phyloP scores from a whole-genome alignment of 2,329 filamentous ascomycete genomes.

The Aspergillus sp. region DNA sequence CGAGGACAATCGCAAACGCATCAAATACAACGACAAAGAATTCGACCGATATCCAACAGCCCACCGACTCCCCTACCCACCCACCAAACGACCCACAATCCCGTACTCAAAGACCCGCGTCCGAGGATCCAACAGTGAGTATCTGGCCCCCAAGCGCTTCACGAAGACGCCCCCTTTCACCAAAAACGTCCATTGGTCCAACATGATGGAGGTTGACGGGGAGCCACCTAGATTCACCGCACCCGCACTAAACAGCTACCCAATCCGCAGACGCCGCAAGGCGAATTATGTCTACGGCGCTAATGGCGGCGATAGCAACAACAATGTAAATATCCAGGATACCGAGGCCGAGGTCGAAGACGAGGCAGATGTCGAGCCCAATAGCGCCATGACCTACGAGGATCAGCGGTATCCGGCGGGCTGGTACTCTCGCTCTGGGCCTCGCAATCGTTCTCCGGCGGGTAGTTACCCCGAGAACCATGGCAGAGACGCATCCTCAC shows the following conservation, averaged over 20 bases:
- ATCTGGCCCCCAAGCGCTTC: not conserved
- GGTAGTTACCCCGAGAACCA: not conserved
- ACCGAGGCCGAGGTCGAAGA: not conserved
- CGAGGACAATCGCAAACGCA: not conserved
- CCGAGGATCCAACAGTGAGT: not conserved
- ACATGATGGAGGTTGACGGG: not conserved
- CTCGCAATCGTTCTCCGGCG: not conserved
- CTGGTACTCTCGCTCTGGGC: not conserved
- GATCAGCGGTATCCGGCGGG: not conserved
- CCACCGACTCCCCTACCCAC: not conserved
- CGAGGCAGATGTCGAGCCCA: not conserved
- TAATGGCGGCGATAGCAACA: not conserved
- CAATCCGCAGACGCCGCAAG: not conserved
- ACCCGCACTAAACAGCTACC: not conserved
- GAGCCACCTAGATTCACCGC: not conserved
- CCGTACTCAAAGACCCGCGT: not conserved
- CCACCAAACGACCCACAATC: not conserved
- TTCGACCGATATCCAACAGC: not conserved
- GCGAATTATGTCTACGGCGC: conserved; percentile 1
- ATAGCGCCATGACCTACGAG: not conserved
- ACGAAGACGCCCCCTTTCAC: not conserved
- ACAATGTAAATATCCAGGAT: not conserved
- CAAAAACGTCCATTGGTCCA: conserved; percentile 15
- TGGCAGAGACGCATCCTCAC: not conserved
- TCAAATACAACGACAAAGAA: not conserved